Conservation (phyloP, 2,329 filamentous ascomycete species). For the Fusarium sp. region DNA sequence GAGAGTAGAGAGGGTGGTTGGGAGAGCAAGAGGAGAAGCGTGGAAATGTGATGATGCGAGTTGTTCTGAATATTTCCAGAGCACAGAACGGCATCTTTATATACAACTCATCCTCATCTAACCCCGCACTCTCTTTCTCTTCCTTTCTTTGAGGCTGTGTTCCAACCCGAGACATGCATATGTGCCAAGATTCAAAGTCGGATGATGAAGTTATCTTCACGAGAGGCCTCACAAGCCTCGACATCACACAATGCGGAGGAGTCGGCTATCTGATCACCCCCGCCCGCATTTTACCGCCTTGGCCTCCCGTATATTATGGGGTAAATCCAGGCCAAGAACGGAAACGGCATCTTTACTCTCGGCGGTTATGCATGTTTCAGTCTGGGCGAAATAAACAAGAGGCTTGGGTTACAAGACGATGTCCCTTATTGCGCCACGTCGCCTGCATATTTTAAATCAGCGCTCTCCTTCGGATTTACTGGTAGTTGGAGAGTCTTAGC, state of each 20-base stretch:
- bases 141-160: not conserved
- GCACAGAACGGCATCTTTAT: not conserved
- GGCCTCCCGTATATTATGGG: not conserved
- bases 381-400: not conserved
- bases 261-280: not conserved
- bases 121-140: not conserved
- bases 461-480: not conserved
- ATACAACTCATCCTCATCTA: not conserved
- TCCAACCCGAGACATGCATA: not conserved
- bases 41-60: not conserved
- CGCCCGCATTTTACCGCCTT: not conserved
- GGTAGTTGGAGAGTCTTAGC: not conserved
- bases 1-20: not conserved
- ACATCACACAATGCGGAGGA: not conserved
- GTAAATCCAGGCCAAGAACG: not conserved
- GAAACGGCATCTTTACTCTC: slow-evolving; percentile 3
- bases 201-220: not conserved
- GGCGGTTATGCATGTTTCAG: not conserved
- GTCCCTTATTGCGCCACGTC: slow-evolving; percentile 7
- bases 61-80: not conserved
- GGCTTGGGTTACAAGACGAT: not conserved
- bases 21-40: fast-evolving
- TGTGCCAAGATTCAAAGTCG: slow-evolving; percentile 7
- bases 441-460: not conserved
- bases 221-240: not conserved